A percentile compares a stretch with the other conserved stretches of the same genome.
Evolutionary conservation across 2,329 filamentous ascomycete genomes (phyloP).

Genomic region (Furcasterigmium sp.): DNA sequence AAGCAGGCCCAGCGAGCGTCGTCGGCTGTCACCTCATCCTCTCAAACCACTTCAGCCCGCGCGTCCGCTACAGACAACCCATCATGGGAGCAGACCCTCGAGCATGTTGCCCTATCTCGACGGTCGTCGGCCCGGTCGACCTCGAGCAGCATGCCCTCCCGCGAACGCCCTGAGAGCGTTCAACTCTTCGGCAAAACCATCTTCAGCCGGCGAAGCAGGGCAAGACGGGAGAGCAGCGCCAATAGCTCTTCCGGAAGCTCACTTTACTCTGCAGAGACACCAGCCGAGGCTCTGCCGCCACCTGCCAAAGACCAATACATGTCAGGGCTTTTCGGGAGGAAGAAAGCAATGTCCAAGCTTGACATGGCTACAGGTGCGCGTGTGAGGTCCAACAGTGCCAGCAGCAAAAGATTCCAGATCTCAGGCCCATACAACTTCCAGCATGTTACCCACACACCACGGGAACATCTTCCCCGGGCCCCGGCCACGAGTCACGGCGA

Average conservation of each 20-base stretch:
- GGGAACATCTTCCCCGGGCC: conserved; percentile 38
- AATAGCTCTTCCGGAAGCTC: conserved; percentile 43
- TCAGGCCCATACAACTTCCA: conserved; percentile 64
- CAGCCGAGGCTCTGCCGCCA: conserved; percentile 8
- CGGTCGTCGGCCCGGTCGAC: conserved; percentile 53
- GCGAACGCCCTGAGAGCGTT: conserved; percentile 53
- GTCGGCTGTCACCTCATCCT: conserved; percentile 45
- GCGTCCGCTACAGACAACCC: conserved; percentile 40
- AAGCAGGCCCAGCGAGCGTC: conserved; percentile 53
- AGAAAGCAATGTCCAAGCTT: neutral
- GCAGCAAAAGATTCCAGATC: conserved; percentile 44
- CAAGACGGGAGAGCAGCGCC: conserved; percentile 46
- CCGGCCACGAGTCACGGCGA: conserved; percentile 33
- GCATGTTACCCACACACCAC: conserved; percentile 54
- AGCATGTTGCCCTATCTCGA: conserved; percentile 45
- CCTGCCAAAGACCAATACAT: conserved; percentile 39
- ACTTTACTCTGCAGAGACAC: conserved; percentile 29
- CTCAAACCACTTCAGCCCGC: conserved; percentile 46
- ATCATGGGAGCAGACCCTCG: conserved; percentile 45
- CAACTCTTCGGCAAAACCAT: conserved; percentile 55
- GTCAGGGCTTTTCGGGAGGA: conserved; percentile 18
- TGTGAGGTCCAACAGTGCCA: neutral
- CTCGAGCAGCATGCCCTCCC: conserved; percentile 44
- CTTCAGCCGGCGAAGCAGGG: conserved; percentile 48
- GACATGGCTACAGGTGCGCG: neutral